These are phyloP conservation scores for Ceratopteris richardii DNA, from an alignment of 75 land plant species.

Conservation along the genomic window DNA sequence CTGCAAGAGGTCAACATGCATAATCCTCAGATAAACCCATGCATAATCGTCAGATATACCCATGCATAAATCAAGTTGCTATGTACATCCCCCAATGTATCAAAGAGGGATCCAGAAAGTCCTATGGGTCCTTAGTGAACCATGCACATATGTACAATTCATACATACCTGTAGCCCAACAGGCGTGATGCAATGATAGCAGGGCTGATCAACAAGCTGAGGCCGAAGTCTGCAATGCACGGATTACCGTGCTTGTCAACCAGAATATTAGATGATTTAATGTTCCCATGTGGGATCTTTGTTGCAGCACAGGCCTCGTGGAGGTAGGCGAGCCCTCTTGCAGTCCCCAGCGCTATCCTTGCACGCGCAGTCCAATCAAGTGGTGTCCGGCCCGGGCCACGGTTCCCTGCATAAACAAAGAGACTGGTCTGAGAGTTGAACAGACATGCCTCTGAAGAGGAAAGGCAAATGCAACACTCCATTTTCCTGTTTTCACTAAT, in stretches of 20 bases:
- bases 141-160: too few relatives aligned
- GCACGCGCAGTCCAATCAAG: slow-evolving; percentile 77
- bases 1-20: too few relatives aligned
- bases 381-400: slow-evolving; percentile 87
- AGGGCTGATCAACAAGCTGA: slow-evolving; percentile 31
- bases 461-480: slow-evolving; percentile 1
- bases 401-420: slow-evolving; percentile 42
- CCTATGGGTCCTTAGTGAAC: too few relatives aligned
- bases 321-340: slow-evolving; percentile 60
- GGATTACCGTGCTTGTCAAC: slow-evolving; percentile 53
- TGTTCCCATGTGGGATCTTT: slow-evolving; percentile 61
- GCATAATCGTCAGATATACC: too few relatives aligned
- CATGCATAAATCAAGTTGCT: too few relatives aligned
- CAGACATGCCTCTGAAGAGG: neutral
- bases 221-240: slow-evolving; percentile 56
- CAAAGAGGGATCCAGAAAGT: too few relatives aligned
- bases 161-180: slow-evolving; percentile 42
- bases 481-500: too few relatives aligned
- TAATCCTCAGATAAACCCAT: too few relatives aligned
- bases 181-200: slow-evolving; percentile 16
- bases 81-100: too few relatives aligned
- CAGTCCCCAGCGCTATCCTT: slow-evolving; percentile 66
- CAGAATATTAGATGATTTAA: slow-evolving; percentile 74
- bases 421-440: neutral
- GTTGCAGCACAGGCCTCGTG: slow-evolving; percentile 51